Evolutionary conservation across 805 yeast genomes (phyloP).

Genomic region (Metschnikowia vanudenii): DNA sequence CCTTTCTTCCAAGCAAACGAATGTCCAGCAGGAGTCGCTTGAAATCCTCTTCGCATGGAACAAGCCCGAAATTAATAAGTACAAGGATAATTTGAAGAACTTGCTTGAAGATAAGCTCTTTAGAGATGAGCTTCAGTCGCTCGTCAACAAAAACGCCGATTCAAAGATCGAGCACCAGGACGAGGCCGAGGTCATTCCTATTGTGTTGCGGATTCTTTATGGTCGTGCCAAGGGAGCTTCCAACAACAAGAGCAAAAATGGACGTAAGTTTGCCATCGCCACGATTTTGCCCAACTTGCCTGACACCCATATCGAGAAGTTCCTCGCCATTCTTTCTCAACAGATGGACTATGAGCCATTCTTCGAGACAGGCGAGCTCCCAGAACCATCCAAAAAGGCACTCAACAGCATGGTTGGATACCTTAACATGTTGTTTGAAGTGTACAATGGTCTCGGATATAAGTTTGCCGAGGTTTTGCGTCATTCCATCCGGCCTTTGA

Average conservation of each 20-base stretch:
- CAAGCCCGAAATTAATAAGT: conserved; percentile 56
- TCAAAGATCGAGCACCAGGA: conserved; percentile 64
- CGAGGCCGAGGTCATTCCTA: conserved; percentile 58
- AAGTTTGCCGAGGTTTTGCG: conserved; percentile 49
- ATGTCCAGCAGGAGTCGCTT: conserved; percentile 71
- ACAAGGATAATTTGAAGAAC: conserved; percentile 68
- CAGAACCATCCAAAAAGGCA: conserved; percentile 16
- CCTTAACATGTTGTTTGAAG: conserved; percentile 56
- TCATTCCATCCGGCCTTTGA: conserved; percentile 53
- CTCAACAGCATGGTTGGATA: conserved; percentile 63
- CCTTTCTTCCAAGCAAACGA: conserved; percentile 58
- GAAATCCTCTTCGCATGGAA: conserved; percentile 66
- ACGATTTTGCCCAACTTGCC: conserved; percentile 58
- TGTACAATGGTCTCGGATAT: conserved; percentile 58
- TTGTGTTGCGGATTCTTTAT: conserved; percentile 73
- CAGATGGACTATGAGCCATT: conserved; percentile 37
- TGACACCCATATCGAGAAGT: conserved; percentile 51
- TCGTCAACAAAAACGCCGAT: conserved; percentile 50
- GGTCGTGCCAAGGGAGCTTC: conserved; percentile 78
- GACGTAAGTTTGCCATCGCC: conserved; percentile 70
- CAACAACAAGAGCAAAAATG: conserved; percentile 66
- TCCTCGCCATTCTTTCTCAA: conserved; percentile 60
- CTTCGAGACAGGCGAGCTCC: conserved; percentile 6
- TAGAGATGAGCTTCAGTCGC: conserved; percentile 75
- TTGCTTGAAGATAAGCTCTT: conserved; percentile 79